Percentiles rank a stretch among this genome's conserved stretches.
phyloP scores from a whole-genome alignment of 2,329 filamentous ascomycete species.

The Ceratocystis lukuohia region DNA sequence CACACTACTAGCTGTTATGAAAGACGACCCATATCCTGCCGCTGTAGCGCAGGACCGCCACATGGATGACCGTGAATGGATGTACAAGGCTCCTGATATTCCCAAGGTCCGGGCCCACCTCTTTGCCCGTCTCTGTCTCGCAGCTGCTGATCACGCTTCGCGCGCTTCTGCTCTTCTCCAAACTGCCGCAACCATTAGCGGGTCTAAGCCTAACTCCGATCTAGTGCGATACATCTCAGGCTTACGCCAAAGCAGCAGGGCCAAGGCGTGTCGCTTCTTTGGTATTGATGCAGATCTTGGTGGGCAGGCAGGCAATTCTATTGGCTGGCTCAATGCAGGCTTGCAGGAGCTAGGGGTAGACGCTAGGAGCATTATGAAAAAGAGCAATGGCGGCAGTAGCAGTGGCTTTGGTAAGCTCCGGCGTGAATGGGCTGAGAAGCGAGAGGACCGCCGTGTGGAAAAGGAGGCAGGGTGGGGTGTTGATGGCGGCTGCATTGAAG shows the following conservation, averaged over 20 bases:
- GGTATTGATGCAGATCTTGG: constrained; percentile 77
- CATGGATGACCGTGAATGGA: constrained; percentile 81
- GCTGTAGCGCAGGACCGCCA: constrained; percentile 71
- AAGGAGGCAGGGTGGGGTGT: constrained; percentile 61
- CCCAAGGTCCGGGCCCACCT: constrained; percentile 80
- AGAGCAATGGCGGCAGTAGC: constrained; percentile 28
- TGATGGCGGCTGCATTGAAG: constrained; percentile 75
- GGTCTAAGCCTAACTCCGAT: constrained; percentile 44
- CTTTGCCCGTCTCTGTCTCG: constrained; percentile 75
- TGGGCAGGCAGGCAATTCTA: constrained; percentile 67
- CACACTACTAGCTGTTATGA: constrained; percentile 76
- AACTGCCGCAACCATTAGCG: constrained; percentile 25
- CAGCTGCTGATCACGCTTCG: constrained; percentile 74
- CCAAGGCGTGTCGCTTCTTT: constrained; percentile 79
- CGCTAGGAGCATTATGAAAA: constrained; percentile 31
- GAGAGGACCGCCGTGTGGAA: constrained; percentile 67
- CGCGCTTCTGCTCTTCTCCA: constrained; percentile 47
- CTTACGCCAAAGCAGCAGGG: constrained; percentile 59
- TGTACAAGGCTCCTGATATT: constrained; percentile 81
- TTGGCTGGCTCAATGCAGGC: constrained; percentile 75
- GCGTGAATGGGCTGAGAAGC: constrained; percentile 61
- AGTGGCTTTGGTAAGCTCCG: constrained; percentile 53
- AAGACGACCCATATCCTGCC: constrained; percentile 86
- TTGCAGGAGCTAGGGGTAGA: constrained; percentile 60
- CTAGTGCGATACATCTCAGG: constrained; percentile 64